Percentiles rank a stretch among this genome's conserved stretches.
Evolutionary conservation across 73 alveolate genomes (phyloP).

Genomic region (Tetrahymena malaccensis): DNA sequence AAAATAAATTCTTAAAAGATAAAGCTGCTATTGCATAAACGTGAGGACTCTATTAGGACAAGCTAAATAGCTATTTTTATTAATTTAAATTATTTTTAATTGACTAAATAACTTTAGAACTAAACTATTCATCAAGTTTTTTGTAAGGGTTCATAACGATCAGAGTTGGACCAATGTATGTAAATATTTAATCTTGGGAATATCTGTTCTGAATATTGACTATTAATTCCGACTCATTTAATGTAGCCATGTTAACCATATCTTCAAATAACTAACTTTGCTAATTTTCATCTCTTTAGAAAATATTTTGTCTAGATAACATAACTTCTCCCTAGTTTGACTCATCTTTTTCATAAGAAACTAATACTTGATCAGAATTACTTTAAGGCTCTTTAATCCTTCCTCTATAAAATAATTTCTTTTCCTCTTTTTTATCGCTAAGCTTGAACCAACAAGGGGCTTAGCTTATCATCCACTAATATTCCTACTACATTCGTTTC

Average conservation of each 20-base stretch:
- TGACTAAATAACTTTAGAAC: constrained; percentile 7
- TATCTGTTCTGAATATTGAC: constrained; percentile 73
- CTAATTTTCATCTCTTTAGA: background rate
- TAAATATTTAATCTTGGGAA: constrained; percentile 72
- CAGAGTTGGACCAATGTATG: constrained; percentile 93
- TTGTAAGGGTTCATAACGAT: constrained; percentile 91
- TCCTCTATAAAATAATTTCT: background rate
- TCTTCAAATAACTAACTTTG: constrained; percentile 33
- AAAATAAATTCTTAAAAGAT: constrained; percentile 70
- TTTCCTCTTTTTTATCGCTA: background rate
- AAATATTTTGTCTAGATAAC: background rate
- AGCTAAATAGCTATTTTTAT: background rate
- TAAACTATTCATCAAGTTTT: constrained; percentile 17
- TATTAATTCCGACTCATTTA: constrained; percentile 66
- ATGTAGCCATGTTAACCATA: constrained; percentile 71
- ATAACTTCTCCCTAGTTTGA: background rate
- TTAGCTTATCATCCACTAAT: background rate
- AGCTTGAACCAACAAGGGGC: background rate
- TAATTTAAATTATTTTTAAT: background rate
- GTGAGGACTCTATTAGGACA: constrained; percentile 71
- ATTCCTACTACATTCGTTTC: background rate
- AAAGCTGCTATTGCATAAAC: constrained; percentile 83
- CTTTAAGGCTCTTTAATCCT: background rate
- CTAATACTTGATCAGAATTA: background rate
- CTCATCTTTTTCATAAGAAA: background rate